Evolutionary conservation across 371 early-diverging fungal species (phyloP).

Genomic region (Lichtheimia corymbifera): DNA sequence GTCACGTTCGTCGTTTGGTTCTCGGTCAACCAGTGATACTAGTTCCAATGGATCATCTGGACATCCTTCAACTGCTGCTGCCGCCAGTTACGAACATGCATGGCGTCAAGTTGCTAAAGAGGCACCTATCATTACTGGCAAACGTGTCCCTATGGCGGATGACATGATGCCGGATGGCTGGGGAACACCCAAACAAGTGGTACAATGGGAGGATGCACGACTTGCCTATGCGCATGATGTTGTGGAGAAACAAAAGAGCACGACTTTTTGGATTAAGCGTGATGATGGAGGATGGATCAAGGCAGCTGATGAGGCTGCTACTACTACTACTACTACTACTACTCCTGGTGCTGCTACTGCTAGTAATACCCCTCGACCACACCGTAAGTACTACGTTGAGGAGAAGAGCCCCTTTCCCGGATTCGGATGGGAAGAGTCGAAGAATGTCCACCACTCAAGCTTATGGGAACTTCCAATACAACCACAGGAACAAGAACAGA

Average conservation of each 20-base stretch:
- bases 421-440: background rate
- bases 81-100: constrained; percentile 3
- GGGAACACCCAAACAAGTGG: constrained; percentile 25
- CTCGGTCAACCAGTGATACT: background rate
- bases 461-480: background rate
- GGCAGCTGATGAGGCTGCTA: background rate
- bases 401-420: background rate
- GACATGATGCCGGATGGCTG: constrained; percentile 26
- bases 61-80: background rate
- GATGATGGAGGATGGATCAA: constrained; percentile 10
- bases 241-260: constrained; percentile 34
- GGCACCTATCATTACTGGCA: background rate
- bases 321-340: background rate
- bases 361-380: background rate
- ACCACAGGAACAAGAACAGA: background rate
- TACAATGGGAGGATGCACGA: constrained; percentile 33
- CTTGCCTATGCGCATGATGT: constrained; percentile 40
- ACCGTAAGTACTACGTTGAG: background rate
- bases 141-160: background rate
- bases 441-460: background rate
- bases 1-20: background rate
- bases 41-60: background rate
- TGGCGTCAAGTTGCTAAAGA: constrained; percentile 12
- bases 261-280: constrained; percentile 28
- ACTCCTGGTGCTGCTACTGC: background rate